phyloP scores from a whole-genome alignment of 768 basidiomycete genomes.

The Cystofilobasidium capitatum region DNA sequence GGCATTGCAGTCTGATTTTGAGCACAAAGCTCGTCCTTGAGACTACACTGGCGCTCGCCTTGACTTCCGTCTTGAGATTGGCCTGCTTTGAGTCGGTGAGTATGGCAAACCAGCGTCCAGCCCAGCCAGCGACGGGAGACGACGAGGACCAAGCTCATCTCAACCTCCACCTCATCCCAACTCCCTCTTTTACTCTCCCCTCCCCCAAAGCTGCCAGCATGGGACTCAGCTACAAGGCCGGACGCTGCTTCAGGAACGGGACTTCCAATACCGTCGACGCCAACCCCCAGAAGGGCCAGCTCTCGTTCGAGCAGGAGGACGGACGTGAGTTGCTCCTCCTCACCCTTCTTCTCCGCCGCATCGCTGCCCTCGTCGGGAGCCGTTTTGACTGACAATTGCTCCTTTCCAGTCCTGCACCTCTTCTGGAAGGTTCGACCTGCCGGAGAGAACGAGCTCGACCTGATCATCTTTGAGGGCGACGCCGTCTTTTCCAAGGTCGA shows the following conservation, averaged over 20 bases:
- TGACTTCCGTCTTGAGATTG: no score
- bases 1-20: constrained; percentile 39
- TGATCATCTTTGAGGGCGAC: constrained; percentile 25
- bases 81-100: no score
- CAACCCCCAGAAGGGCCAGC: constrained; percentile 16
- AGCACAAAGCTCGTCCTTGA: no score
- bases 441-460: constrained; percentile 4
- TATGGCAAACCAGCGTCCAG: no score
- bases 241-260: constrained; percentile 13
- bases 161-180: background rate
- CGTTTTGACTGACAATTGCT: background rate
- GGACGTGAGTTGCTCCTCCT: constrained; percentile 13
- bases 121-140: no score
- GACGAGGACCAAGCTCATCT: no score
- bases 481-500: constrained; percentile 15
- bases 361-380: background rate
- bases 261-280: constrained; percentile 19
- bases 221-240: constrained; percentile 15
- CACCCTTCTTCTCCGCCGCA: no score
- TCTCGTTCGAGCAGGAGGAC: constrained; percentile 17
- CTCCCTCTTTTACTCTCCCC: background rate
- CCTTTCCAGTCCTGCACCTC: constrained; percentile 16
- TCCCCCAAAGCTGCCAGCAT: background rate
- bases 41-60: no score
- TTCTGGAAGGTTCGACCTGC: constrained; percentile 13